Conservation (phyloP, 495 filamentous ascomycete species). For the Daldinia bambusicola region DNA sequence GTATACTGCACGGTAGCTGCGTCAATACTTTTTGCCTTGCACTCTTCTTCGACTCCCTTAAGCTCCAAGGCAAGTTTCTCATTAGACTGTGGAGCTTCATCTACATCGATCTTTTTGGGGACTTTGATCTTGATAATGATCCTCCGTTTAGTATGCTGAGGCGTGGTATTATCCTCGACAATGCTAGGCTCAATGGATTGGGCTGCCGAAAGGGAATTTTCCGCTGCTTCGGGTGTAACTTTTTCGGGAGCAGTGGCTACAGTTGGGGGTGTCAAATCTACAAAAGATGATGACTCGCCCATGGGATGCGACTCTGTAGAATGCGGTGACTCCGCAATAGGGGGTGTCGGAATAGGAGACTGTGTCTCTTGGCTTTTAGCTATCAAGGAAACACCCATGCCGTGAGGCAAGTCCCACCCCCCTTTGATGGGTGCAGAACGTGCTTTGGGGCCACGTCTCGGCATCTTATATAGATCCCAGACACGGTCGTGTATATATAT, state of each 20-base stretch:
- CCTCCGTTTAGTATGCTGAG: background rate
- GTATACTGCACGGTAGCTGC: background rate
- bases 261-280: background rate
- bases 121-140: conserved; percentile 14
- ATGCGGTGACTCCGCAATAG: background rate
- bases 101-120: background rate
- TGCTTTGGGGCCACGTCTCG: conserved; percentile 23
- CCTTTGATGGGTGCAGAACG: conserved; percentile 29
- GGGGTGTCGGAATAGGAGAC: background rate
- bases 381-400: conserved; percentile 47
- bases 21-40: background rate
- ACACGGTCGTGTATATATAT: background rate
- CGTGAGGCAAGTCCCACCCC: conserved; percentile 51
- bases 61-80: background rate
- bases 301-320: background rate
- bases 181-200: background rate
- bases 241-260: background rate
- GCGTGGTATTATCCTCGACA: background rate
- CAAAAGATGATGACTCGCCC: background rate
- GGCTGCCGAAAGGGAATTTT: background rate
- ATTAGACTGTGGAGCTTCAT: background rate
- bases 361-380: background rate
- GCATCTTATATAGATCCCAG: conserved; percentile 21
- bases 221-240: background rate
- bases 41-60: background rate